Percentiles rank a stretch among this genome's conserved stretches.
Evolutionary conservation across 345 rosid species (phyloP).

Genomic region (Citrus trifoliata): DNA sequence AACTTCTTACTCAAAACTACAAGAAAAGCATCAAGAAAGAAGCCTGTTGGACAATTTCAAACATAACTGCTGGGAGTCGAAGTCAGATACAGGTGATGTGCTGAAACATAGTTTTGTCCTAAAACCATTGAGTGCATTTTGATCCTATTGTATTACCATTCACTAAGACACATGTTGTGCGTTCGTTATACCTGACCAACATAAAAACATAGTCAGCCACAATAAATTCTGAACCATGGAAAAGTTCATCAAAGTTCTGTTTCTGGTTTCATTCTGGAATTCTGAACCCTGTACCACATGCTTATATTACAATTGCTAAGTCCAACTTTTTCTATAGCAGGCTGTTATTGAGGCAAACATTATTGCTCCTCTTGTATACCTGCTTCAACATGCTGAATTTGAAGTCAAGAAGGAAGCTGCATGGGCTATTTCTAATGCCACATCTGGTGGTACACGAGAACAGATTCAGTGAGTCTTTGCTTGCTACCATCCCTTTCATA

Average conservation of each 20-base stretch:
- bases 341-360: conserved; percentile 39
- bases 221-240: neutral
- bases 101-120: neutral
- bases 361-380: conserved; percentile 34
- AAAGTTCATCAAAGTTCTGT: neutral
- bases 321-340: conserved; percentile 12
- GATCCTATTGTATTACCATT: neutral
- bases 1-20: conserved; percentile 27
- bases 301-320: neutral
- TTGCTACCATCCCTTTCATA: neutral
- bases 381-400: conserved; percentile 38
- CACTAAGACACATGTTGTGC: neutral
- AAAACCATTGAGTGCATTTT: neutral
- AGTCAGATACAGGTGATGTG: conserved; percentile 31
- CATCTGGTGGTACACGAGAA: conserved; percentile 30
- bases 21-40: conserved; percentile 19
- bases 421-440: conserved; percentile 45
- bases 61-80: conserved; percentile 29
- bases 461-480: conserved; percentile 24
- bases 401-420: conserved; percentile 47
- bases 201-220: neutral
- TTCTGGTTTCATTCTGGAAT: neutral
- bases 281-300: neutral
- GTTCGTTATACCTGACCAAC: neutral
- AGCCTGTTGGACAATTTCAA: conserved; percentile 33